Base-by-base conservation (phyloP, 1,139 yeast genomes). In the Hansenula anomala region DNA sequence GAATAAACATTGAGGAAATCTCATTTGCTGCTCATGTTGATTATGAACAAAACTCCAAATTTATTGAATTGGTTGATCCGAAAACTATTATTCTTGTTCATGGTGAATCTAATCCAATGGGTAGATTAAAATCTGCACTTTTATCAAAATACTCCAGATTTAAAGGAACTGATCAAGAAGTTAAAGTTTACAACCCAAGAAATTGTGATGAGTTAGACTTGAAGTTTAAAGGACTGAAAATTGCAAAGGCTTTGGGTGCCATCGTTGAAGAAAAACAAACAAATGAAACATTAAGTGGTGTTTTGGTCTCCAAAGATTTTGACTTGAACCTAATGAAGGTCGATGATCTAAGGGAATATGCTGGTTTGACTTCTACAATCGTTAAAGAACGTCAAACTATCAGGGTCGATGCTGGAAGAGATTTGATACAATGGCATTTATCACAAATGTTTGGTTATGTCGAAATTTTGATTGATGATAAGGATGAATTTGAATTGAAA, bases 11-110 rank as follows among this genome's bases (percentile, higher is more conserved):
- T n/a, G 97, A 92, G 50, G 99, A 92, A 60, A 83, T 92, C 11
- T 90, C 97, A 3, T 92, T 92, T 70, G 98, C 98, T 6, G 99
- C 99, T 0, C 99, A 92, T 63, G 99, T 94, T 16, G 98, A 94
- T 59, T 92, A 84, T 61, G 90, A 86, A 53, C 96, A 92, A 57
- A 92, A 92, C 54, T 72, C 96, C 1, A 88, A 85, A 44, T 92
- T 92, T 54, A 92, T 92, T 40, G 97, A 90, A 52, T 69, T 80
- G 45, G 88, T 92, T 6, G 83, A 84, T 43, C 96, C 99, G 0
- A 75, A 76, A 46, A 80, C 84, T 42, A 82, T 84, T 39, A 88
- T 92, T 44, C 71, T 92, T 43, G 99, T 92, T 1, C 99, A 92
- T 59, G 99, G 99, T n/a, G 99, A 92, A 58, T 80, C 95, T 3